phyloP scores from a whole-genome alignment of 495 filamentous ascomycete species.

The Aspergillus incahuasiensis region DNA sequence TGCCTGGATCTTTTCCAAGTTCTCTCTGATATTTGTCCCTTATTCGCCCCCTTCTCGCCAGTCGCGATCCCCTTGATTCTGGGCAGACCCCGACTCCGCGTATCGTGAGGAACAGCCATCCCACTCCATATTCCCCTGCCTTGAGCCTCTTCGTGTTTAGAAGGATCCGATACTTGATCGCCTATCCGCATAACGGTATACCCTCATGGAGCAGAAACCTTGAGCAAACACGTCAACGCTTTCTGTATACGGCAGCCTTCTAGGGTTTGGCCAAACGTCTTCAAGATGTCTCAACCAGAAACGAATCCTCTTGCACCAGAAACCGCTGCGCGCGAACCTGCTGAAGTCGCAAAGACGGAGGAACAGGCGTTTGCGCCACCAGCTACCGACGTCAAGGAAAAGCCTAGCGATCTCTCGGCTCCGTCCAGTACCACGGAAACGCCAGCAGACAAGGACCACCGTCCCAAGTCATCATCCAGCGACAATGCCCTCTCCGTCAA shows the following conservation, averaged over 20 bases:
- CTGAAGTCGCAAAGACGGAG: conserved; percentile 6
- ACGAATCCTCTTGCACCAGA: neutral
- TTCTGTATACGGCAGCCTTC: neutral
- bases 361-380: neutral
- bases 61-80: neutral
- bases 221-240: neutral
- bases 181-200: neutral
- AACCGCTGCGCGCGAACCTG: conserved; percentile 9
- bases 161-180: neutral
- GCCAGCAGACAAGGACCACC: conserved; percentile 22
- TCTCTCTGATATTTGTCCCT: neutral
- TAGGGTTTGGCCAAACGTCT: neutral
- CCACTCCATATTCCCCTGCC: neutral
- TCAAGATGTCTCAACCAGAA: conserved; percentile 9
- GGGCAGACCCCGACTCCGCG: neutral
- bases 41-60: neutral
- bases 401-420: conserved; percentile 16
- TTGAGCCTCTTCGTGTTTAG: neutral
- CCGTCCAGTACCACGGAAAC: conserved; percentile 21
- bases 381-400: conserved; percentile 10
- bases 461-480: conserved; percentile 6
- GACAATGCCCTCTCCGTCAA: conserved; percentile 13
- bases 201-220: conserved; percentile 14
- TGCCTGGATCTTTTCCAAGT: neutral
- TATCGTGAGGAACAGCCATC: neutral